Percentiles rank a stretch among this genome's conserved stretches.
phyloP scores from a whole-genome alignment of 371 early-diverging fungal species.

The Furculomyces boomerangus region DNA sequence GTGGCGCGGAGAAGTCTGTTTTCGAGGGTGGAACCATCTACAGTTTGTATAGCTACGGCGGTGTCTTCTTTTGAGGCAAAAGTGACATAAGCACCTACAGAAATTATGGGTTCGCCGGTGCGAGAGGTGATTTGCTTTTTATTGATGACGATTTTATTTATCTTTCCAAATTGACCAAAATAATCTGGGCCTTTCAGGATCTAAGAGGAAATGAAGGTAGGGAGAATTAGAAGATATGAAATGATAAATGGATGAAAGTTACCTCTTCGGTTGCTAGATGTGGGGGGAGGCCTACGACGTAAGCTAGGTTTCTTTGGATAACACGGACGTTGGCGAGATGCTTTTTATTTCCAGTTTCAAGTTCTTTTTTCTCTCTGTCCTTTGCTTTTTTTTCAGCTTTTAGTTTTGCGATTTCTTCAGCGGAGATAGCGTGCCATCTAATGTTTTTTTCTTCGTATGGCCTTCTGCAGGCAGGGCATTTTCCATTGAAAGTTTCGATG shows the following conservation, averaged over 20 bases:
- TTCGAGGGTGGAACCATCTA: slow-evolving; percentile 83
- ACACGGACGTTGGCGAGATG: slow-evolving; percentile 84
- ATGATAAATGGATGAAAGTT: slow-evolving; percentile 1
- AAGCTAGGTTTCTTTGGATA: slow-evolving; percentile 87
- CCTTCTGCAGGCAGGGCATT: slow-evolving; percentile 86
- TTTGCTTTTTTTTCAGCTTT: slow-evolving; percentile 69
- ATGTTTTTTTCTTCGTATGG: slow-evolving; percentile 69
- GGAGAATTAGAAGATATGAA: not conserved
- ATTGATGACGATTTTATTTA: slow-evolving; percentile 68
- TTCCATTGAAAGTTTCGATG: slow-evolving; percentile 73
- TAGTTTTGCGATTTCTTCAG: slow-evolving; percentile 54
- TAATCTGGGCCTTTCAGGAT: slow-evolving; percentile 63
- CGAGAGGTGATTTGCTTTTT: slow-evolving; percentile 19
- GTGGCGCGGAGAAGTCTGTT: slow-evolving; percentile 72
- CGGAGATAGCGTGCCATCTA: slow-evolving; percentile 71
- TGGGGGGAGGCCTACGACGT: slow-evolving; percentile 78
- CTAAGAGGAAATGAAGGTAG: slow-evolving; percentile 15
- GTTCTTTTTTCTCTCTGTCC: slow-evolving; percentile 74
- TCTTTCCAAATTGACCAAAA: slow-evolving; percentile 95
- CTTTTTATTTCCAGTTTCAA: slow-evolving; percentile 62
- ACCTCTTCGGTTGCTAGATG: slow-evolving; percentile 79
- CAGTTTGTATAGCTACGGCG: slow-evolving; percentile 67
- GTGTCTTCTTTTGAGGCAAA: slow-evolving; percentile 79
- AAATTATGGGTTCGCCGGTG: slow-evolving; percentile 6
- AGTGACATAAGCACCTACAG: slow-evolving; percentile 72